phyloP scores from a whole-genome alignment of 352 stramenopile species.

The Pythium grandisporangium region DNA sequence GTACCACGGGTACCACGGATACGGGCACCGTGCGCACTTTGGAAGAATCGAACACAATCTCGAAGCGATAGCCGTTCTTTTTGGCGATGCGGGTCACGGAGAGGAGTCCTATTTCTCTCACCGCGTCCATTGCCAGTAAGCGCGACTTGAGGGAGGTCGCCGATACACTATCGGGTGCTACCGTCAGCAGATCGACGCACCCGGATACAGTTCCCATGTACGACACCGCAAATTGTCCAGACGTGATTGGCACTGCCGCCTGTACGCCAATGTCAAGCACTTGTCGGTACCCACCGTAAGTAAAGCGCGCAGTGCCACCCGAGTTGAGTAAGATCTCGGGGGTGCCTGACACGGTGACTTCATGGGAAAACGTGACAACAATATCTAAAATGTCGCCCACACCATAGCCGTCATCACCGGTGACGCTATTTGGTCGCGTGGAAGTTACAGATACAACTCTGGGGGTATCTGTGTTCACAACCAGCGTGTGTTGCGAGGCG shows the following conservation, averaged over 20 bases:
- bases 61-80: conserved; percentile 55
- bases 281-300: conserved; percentile 41
- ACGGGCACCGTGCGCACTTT: conserved; percentile 30
- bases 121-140: conserved; percentile 27
- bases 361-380: conserved; percentile 46
- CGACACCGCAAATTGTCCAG: conserved; percentile 47
- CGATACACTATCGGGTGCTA: conserved; percentile 19
- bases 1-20: conserved; percentile 22
- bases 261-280: conserved; percentile 58
- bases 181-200: conserved; percentile 50
- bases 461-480: conserved; percentile 29
- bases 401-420: conserved; percentile 33
- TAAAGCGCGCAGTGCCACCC: conserved; percentile 33
- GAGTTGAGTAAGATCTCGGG: conserved; percentile 43
- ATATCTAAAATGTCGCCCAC: conserved; percentile 65
- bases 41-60: conserved; percentile 40
- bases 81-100: conserved; percentile 27
- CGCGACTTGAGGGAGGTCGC: conserved; percentile 31
- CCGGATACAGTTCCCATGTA: conserved; percentile 27
- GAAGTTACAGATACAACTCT: conserved; percentile 36
- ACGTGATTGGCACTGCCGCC: conserved; percentile 34
- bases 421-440: conserved; percentile 17
- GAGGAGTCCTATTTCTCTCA: conserved; percentile 38
- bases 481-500: conserved; percentile 13
- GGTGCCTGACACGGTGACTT: conserved; percentile 32